Conservation (phyloP, 768 basidiomycete species). For the Boletus rubescentipes region DNA sequence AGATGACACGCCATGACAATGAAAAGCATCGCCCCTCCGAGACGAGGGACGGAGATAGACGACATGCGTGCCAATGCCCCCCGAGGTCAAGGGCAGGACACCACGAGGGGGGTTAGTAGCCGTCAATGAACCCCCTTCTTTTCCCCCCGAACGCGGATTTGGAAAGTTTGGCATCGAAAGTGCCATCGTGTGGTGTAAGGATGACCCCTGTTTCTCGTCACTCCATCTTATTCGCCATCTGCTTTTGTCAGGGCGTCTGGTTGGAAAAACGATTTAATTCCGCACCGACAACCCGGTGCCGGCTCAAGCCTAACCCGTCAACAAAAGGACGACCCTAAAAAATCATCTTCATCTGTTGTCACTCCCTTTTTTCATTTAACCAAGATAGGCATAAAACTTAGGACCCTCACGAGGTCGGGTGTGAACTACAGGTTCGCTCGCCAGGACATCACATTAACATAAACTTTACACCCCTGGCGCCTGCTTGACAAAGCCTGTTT, state of each 20-base stretch:
- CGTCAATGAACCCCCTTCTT: constrained; percentile 2
- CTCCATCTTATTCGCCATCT: neutral
- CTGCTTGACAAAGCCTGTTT: neutral
- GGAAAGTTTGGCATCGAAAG: constrained; percentile 30
- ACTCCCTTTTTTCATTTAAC: constrained; percentile 23
- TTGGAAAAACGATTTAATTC: constrained; percentile 10
- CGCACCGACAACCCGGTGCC: constrained; percentile 1
- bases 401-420: constrained; percentile 5
- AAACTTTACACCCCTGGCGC: constrained; percentile 11
- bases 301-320: neutral
- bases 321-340: constrained; percentile 11
- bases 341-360: constrained; percentile 4
- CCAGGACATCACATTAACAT: constrained; percentile 9
- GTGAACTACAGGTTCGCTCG: constrained; percentile 12
- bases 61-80: constrained; percentile 8
- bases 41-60: constrained; percentile 11
- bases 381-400: constrained; percentile 12
- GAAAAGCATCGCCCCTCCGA: constrained; percentile 3
- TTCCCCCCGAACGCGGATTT: constrained; percentile 18
- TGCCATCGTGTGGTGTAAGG: constrained; percentile 4
- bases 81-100: constrained; percentile 24
- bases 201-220: constrained; percentile 13
- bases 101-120: constrained; percentile 20
- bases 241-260: neutral
- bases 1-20: neutral